phyloP scores from a whole-genome alignment of 2,329 filamentous ascomycete species.

The Alternaria infectoria region DNA sequence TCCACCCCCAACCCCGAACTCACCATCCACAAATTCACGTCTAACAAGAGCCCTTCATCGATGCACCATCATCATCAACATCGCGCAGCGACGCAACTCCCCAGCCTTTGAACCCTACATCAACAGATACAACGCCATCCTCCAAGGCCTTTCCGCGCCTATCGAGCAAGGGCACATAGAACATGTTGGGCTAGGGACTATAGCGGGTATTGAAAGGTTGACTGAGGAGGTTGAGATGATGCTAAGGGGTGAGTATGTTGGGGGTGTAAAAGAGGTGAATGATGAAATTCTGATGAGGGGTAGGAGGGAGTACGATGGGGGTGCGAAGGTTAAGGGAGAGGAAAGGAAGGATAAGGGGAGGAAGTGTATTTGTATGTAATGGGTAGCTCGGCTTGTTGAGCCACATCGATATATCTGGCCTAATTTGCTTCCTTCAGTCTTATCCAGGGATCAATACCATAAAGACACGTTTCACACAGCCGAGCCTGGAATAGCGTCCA shows the following conservation, averaged over 20 bases:
- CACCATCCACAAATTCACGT: not conserved
- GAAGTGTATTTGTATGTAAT: too few relatives aligned
- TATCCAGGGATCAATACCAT: too few relatives aligned
- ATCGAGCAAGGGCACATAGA: not conserved
- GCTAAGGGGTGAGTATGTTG: not conserved
- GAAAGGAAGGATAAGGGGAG: not conserved
- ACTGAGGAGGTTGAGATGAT: not conserved
- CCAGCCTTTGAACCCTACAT: not conserved
- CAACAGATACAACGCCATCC: not conserved
- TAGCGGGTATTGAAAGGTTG: not conserved
- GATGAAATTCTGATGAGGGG: not conserved
- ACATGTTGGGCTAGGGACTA: not conserved
- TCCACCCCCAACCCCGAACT: not conserved
- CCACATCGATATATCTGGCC: rapidly evolving
- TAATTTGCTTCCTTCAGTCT: too few relatives aligned
- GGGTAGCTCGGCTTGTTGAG: too few relatives aligned
- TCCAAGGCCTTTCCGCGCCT: not conserved
- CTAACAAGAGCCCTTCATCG: not conserved
- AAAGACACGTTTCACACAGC: too few relatives aligned
- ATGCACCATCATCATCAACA: not conserved
- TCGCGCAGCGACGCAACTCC: not conserved
- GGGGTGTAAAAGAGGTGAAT: not conserved
- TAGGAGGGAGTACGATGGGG: too few relatives aligned
- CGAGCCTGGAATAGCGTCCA: too few relatives aligned
- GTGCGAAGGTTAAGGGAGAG: too few relatives aligned